phyloP scores from a whole-genome alignment of 495 filamentous ascomycete genomes.

The Massariosphaeria phaeospora region DNA sequence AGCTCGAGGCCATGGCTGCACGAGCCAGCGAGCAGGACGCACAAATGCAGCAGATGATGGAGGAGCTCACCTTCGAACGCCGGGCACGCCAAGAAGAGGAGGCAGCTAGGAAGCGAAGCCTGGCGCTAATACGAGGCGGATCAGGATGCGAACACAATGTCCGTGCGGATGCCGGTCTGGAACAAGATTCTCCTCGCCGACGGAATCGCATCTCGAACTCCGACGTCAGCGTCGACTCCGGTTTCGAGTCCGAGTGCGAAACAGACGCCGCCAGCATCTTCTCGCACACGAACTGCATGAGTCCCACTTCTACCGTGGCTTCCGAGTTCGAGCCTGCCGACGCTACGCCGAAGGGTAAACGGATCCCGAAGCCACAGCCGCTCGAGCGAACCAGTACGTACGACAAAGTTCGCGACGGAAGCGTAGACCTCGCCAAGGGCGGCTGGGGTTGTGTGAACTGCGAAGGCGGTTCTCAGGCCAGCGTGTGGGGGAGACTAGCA shows the following conservation, averaged over 20 bases:
- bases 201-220: constrained; percentile 27
- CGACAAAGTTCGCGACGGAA: constrained; percentile 20
- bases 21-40: constrained; percentile 61
- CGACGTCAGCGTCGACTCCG: constrained; percentile 33
- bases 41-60: constrained; percentile 57
- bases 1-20: constrained; percentile 72
- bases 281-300: constrained; percentile 21
- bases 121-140: constrained; percentile 17
- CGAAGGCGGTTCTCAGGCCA: constrained; percentile 26
- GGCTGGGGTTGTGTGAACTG: constrained; percentile 32
- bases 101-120: constrained; percentile 44
- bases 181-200: constrained; percentile 1
- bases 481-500: constrained; percentile 29
- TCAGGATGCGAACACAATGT: constrained; percentile 5
- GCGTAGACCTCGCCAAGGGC: constrained; percentile 19
- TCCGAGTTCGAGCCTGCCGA: constrained; percentile 10
- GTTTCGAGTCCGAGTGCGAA: constrained; percentile 39
- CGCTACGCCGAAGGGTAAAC: constrained; percentile 16
- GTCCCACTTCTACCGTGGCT: constrained; percentile 14
- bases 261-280: constrained; percentile 27
- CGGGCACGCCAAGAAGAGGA: constrained; percentile 51
- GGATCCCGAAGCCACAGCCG: constrained; percentile 5
- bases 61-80: constrained; percentile 60
- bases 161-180: not conserved
- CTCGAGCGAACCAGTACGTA: constrained; percentile 16